These are phyloP conservation scores for Fomitiporia mediterranea DNA, from an alignment of 1,284 basidiomycete species.

Conservation along the genomic window DNA sequence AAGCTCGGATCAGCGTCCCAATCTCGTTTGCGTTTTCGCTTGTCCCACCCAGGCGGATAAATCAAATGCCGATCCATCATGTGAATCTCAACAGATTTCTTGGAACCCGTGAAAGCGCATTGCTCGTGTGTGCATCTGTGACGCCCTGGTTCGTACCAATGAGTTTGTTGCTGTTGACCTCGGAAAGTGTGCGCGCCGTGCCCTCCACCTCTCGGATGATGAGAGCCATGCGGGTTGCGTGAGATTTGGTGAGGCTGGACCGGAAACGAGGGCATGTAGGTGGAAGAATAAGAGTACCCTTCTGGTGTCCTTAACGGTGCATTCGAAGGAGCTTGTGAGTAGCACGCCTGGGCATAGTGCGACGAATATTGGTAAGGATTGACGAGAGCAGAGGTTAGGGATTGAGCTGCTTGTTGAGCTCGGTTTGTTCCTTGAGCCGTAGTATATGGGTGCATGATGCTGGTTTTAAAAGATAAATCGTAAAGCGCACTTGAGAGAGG, in stretches of 20 bases:
- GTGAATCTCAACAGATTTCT: conserved; percentile 73
- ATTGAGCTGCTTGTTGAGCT: conserved; percentile 13
- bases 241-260: conserved; percentile 2
- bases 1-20: conserved; percentile 77
- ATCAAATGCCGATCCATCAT: conserved; percentile 90
- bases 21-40: conserved; percentile 51
- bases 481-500: too few relatives aligned
- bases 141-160: conserved; percentile 61
- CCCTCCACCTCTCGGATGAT: conserved; percentile 4
- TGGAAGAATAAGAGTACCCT: conserved; percentile 20
- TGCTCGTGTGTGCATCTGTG: conserved; percentile 59
- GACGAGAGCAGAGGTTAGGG: conserved; percentile 6
- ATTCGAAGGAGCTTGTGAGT: conserved; percentile 6
- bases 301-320: conserved; percentile 14
- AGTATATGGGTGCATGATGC: conserved; percentile 11
- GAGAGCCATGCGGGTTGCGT: not conserved
- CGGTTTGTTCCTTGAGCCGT: not conserved
- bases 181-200: not conserved
- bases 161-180: conserved; percentile 4
- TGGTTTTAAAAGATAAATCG: not conserved
- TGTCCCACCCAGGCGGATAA: conserved; percentile 72
- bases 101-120: conserved; percentile 72
- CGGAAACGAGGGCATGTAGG: conserved; percentile 17
- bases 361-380: conserved; percentile 19
- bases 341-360: conserved; percentile 22